These are phyloP conservation scores for Cutaneotrichosporon curvatum DNA, from an alignment of 1,284 basidiomycete genomes.

Conservation along the genomic window DNA sequence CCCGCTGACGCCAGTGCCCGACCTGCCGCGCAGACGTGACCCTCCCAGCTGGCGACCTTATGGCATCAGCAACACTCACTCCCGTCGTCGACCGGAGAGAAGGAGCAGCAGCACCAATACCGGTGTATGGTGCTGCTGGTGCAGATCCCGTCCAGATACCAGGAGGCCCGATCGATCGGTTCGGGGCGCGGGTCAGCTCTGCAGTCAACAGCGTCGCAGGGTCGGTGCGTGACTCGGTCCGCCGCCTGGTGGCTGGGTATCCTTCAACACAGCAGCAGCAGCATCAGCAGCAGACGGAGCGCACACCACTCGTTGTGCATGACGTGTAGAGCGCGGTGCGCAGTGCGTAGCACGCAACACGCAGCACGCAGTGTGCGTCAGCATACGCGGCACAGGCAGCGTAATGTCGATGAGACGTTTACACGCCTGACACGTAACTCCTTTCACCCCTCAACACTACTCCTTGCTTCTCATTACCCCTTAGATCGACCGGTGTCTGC, in stretches of 20 bases:
- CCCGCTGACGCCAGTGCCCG: constrained; percentile 59
- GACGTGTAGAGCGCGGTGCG: too few relatives aligned
- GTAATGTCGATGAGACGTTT: too few relatives aligned
- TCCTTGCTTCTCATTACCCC: too few relatives aligned
- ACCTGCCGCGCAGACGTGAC: constrained; percentile 84
- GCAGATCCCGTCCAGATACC: too few relatives aligned
- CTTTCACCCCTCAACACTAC: too few relatives aligned
- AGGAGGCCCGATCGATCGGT: background rate
- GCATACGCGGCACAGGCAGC: too few relatives aligned
- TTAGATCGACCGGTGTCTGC: too few relatives aligned
- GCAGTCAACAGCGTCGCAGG: background rate
- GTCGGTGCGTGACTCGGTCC: constrained; percentile 5
- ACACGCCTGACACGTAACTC: too few relatives aligned
- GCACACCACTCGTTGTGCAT: constrained; percentile 4
- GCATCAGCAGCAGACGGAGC: background rate
- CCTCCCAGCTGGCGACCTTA: constrained; percentile 47
- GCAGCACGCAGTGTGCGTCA: too few relatives aligned
- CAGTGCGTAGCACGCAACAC: too few relatives aligned
- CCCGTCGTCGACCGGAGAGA: constrained; percentile 12
- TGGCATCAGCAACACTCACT: constrained; percentile 14
- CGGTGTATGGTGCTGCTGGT: constrained; percentile 1
- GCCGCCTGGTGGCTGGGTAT: background rate
- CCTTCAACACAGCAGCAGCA: background rate
- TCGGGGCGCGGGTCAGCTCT: background rate
- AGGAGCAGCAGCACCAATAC: background rate